Evolutionary conservation across 495 filamentous ascomycete species (phyloP).

Genomic region (Podospora pseudoanserina): DNA sequence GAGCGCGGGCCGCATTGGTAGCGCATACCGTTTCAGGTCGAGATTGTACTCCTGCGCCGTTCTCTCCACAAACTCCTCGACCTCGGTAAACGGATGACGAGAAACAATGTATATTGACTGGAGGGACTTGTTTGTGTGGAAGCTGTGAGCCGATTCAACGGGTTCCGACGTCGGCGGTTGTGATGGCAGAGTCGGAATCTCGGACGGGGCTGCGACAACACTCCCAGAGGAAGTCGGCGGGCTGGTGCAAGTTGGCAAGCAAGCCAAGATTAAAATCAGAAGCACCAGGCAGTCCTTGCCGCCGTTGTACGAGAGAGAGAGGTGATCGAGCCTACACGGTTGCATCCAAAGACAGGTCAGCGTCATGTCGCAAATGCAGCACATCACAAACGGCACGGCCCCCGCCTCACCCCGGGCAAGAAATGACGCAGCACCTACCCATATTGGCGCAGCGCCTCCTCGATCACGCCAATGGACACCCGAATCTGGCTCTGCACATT

Average conservation of each 20-base stretch:
- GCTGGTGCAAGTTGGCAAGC: conserved; percentile 47
- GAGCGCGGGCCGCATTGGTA: conserved; percentile 76
- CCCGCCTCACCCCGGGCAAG: conserved; percentile 18
- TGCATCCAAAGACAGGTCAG: background rate
- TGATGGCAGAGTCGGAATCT: background rate
- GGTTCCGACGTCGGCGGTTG: conserved; percentile 27
- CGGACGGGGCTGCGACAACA: background rate
- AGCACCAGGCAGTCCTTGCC: conserved; percentile 97
- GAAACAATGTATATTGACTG: conserved; percentile 87
- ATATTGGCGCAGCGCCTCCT: conserved; percentile 67
- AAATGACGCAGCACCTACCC: conserved; percentile 43
- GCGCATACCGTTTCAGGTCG: conserved; percentile 69
- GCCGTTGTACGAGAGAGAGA: conserved; percentile 94
- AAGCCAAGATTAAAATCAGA: conserved; percentile 79
- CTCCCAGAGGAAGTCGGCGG: conserved; percentile 12
- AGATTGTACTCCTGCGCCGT: conserved; percentile 68
- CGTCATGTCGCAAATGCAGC: conserved; percentile 9
- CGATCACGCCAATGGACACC: conserved; percentile 65
- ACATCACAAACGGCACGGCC: background rate
- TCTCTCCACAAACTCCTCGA: conserved; percentile 74
- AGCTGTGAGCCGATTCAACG: conserved; percentile 15
- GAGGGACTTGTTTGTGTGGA: conserved; percentile 35
- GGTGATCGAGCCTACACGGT: conserved; percentile 58
- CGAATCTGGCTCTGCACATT: conserved; percentile 70
- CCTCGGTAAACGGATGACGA: conserved; percentile 71